Conservation (phyloP, 2,329 filamentous ascomycete species). For the Pestalotiopsis sp. region DNA sequence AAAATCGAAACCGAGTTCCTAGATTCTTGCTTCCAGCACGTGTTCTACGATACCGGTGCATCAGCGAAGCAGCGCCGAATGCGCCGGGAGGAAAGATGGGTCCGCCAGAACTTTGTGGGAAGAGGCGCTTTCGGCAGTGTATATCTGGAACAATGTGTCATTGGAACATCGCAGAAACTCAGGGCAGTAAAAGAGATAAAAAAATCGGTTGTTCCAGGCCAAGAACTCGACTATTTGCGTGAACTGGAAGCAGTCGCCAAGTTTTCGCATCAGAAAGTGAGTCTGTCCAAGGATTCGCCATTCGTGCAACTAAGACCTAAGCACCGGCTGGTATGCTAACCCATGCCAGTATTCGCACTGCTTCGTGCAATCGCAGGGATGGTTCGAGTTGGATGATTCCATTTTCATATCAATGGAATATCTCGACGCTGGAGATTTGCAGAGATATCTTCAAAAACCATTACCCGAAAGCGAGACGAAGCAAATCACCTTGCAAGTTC, state of each 20-base stretch:
- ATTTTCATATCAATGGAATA: conserved; percentile 23
- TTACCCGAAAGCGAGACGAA: conserved; percentile 13
- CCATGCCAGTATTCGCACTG: conserved; percentile 18
- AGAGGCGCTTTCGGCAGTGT: conserved; percentile 15
- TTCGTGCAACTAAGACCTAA: too few species aligned
- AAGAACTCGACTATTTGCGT: background rate
- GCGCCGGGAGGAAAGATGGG: conserved; percentile 10
- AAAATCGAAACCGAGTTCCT: conserved; percentile 15
- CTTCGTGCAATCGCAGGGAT: conserved; percentile 20
- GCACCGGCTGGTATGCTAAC: background rate
- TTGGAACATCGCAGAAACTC: background rate
- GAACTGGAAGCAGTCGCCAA: conserved; percentile 21
- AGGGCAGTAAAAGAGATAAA: conserved; percentile 20
- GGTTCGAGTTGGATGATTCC: conserved; percentile 15
- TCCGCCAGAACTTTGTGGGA: conserved; percentile 4
- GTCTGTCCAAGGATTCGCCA: too few species aligned
- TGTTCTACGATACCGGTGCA: conserved; percentile 12
- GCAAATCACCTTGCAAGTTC: conserved; percentile 15
- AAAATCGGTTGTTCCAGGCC: background rate
- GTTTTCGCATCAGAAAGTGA: conserved; percentile 19
- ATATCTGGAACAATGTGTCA: conserved; percentile 9
- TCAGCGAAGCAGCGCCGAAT: background rate
- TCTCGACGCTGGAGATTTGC: conserved; percentile 15
- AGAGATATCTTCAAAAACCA: conserved; percentile 5
- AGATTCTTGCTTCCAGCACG: background rate